Conservation (phyloP, 75 land plant species). For the Cryptomeria japonica region DNA sequence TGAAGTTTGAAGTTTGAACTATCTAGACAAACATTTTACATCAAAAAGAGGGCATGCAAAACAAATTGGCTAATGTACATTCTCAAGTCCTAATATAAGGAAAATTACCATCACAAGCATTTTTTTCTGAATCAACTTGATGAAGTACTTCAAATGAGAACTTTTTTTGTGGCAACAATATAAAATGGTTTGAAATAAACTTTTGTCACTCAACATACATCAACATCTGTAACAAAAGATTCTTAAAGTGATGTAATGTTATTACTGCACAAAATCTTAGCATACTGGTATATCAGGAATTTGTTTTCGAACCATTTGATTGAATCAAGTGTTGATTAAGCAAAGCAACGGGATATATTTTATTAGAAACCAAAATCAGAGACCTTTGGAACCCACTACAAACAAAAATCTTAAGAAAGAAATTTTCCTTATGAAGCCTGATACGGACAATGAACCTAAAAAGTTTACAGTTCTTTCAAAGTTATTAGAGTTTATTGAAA, state of each 20-base stretch:
- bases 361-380: not conserved
- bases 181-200: not conserved
- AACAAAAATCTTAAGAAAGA: not conserved
- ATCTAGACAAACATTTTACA: not conserved
- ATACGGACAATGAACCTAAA: not conserved
- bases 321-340: too few species aligned
- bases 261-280: not conserved
- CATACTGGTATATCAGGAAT: not conserved
- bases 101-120: not conserved
- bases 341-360: too few species aligned
- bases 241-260: not conserved
- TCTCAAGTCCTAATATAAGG: not conserved
- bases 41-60: not conserved
- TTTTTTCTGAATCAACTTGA: not conserved
- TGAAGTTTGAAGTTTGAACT: too few species aligned
- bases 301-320: not conserved
- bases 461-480: not conserved
- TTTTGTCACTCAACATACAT: not conserved
- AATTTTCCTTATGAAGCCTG: not conserved
- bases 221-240: not conserved
- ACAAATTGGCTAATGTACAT: not conserved
- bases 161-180: not conserved
- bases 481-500: not conserved
- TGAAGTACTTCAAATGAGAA: not conserved
- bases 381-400: not conserved